Evolutionary conservation across 192 early-diverging fungal species (phyloP).

Genomic region (Lobosporangium transversale): DNA sequence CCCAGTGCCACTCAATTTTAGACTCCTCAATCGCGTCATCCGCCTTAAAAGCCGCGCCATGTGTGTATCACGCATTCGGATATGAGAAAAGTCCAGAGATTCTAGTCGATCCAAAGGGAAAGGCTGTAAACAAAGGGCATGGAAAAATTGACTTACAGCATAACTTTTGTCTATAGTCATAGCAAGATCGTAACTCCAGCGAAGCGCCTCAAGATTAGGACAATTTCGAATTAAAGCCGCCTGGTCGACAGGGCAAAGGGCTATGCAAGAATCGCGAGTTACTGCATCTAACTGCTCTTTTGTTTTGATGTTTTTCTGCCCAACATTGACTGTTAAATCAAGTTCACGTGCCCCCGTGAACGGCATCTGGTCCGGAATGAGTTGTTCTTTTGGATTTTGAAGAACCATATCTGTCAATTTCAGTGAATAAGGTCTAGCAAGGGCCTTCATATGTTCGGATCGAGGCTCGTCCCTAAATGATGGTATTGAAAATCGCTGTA

Average conservation of each 20-base stretch:
- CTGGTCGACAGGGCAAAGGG: too few species aligned
- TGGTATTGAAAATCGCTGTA: neutral
- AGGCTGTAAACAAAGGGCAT: neutral
- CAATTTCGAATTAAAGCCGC: neutral
- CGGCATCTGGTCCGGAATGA: neutral
- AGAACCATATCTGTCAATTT: neutral
- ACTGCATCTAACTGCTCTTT: too few species aligned
- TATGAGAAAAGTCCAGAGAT: neutral
- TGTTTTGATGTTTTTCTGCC: too few species aligned
- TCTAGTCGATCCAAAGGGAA: neutral
- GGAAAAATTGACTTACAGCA: neutral
- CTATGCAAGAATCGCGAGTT: too few species aligned
- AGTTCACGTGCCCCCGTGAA: neutral
- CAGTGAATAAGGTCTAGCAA: neutral
- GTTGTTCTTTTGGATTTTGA: neutral
- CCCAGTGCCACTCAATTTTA: too few species aligned
- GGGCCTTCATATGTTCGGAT: neutral
- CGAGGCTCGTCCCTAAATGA: neutral
- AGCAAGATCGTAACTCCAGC: neutral
- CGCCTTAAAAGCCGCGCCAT: neutral
- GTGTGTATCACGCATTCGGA: neutral
- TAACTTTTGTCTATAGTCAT: neutral
- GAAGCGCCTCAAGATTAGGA: neutral
- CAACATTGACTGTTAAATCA: neutral
- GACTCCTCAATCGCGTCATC: neutral